A percentile compares a stretch with the other conserved stretches of the same genome.
phyloP scores from a whole-genome alignment of 2,329 filamentous ascomycete species.

The Ceratocystis harringtonii region DNA sequence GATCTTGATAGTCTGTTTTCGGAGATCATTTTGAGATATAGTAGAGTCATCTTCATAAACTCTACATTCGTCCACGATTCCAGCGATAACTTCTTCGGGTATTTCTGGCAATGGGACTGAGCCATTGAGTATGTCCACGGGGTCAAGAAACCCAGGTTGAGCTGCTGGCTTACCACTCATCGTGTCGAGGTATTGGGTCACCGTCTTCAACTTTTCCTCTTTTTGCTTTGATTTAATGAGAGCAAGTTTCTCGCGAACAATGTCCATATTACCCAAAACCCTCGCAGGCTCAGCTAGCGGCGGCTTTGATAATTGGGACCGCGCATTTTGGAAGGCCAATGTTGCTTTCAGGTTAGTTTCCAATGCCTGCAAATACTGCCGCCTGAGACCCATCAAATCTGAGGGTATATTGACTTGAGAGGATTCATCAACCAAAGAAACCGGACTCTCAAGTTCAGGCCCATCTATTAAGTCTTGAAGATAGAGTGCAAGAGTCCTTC shows the following conservation, averaged over 20 bases:
- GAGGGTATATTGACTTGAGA: constrained; percentile 20
- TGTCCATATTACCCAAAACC: background rate
- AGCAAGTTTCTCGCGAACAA: constrained; percentile 36
- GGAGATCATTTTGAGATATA: constrained; percentile 28
- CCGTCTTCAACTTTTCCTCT: constrained; percentile 33
- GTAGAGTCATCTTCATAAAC: constrained; percentile 31
- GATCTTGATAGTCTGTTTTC: constrained; percentile 43
- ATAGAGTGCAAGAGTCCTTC: constrained; percentile 39
- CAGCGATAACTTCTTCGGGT: constrained; percentile 37
- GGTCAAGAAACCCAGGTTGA: constrained; percentile 34
- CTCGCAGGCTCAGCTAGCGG: background rate
- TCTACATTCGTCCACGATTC: constrained; percentile 31
- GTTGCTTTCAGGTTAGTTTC: constrained; percentile 37
- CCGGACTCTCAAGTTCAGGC: constrained; percentile 12
- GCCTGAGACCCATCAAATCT: constrained; percentile 34
- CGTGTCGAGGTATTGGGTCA: constrained; percentile 37
- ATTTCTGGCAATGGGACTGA: constrained; percentile 33
- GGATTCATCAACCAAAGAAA: constrained; percentile 16
- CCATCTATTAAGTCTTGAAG: constrained; percentile 24
- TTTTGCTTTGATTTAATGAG: constrained; percentile 38
- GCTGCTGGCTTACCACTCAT: constrained; percentile 39
- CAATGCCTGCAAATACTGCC: constrained; percentile 40
- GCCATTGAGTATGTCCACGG: constrained; percentile 33
- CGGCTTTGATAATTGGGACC: constrained; percentile 7
- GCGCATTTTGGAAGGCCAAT: constrained; percentile 31